These are phyloP conservation scores for Jamesozyma rosinii DNA, from an alignment of 805 yeast species.

Conservation along the genomic window DNA sequence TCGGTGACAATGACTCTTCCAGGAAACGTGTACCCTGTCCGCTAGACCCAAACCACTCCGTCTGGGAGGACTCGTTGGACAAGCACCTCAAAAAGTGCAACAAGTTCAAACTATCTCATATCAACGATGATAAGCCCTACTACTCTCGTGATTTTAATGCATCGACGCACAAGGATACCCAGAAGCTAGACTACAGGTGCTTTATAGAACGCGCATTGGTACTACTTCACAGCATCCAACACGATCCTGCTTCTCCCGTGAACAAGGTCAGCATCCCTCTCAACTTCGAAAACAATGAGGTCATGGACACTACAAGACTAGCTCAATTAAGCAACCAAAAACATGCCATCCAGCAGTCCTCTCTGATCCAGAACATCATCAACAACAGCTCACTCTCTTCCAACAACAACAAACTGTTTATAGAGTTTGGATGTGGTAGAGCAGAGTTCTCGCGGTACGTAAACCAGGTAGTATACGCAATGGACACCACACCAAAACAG, in stretches of 20 bases:
- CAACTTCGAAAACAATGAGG: slow-evolving; percentile 2
- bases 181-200: not conserved
- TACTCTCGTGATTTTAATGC: slow-evolving; percentile 42
- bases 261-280: not conserved
- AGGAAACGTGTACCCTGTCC: slow-evolving; percentile 52
- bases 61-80: slow-evolving; percentile 49
- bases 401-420: slow-evolving; percentile 5
- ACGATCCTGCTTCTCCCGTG: not conserved
- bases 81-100: slow-evolving; percentile 58
- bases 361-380: slow-evolving; percentile 61
- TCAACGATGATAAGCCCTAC: slow-evolving; percentile 40
- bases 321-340: slow-evolving; percentile 44
- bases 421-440: slow-evolving; percentile 89
- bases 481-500: not conserved
- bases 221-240: not conserved
- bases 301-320: slow-evolving; percentile 7
- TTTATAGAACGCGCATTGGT: not conserved
- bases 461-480: slow-evolving; percentile 16
- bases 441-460: slow-evolving; percentile 72
- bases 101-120: slow-evolving; percentile 31
- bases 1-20: not conserved
- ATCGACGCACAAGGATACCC: not conserved
- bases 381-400: slow-evolving; percentile 4
- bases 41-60: slow-evolving; percentile 62
- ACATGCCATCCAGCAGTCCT: slow-evolving; percentile 76